phyloP scores from a whole-genome alignment of 345 rosid genomes.

The Hirschfeldia incana region DNA sequence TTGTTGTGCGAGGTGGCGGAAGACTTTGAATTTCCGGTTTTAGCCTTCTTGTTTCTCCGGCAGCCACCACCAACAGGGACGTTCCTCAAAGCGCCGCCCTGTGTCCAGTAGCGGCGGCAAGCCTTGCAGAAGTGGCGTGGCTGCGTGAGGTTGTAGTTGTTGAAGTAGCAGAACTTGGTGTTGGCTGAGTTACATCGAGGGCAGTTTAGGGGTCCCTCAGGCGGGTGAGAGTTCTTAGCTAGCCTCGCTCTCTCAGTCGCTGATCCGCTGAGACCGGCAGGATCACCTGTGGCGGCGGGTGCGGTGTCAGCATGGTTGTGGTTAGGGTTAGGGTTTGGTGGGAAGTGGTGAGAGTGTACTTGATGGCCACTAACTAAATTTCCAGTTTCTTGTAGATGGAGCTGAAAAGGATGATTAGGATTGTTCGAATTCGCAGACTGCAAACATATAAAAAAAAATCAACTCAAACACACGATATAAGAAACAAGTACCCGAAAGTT shows the following conservation, averaged over 20 bases:
- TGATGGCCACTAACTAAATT: slow-evolving; percentile 28
- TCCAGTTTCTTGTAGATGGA: slow-evolving; percentile 38
- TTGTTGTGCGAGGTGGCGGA: slow-evolving; percentile 37
- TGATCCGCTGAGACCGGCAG: slow-evolving; percentile 14
- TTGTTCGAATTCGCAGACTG: slow-evolving; percentile 35
- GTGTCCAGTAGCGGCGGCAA: slow-evolving; percentile 47
- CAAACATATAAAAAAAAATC: slow-evolving; percentile 2
- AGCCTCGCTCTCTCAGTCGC: slow-evolving; percentile 36
- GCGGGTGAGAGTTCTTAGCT: slow-evolving; percentile 35
- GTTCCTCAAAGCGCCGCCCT: slow-evolving; percentile 42
- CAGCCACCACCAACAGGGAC: slow-evolving; percentile 45
- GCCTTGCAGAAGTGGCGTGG: slow-evolving; percentile 46
- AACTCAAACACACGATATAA: slow-evolving; percentile 4
- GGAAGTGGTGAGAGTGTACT: slow-evolving; percentile 33
- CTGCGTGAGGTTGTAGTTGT: slow-evolving; percentile 46
- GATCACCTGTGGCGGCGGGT: slow-evolving; percentile 11
- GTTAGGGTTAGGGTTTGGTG: slow-evolving; percentile 42
- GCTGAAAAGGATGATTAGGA: slow-evolving; percentile 29
- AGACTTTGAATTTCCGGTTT: slow-evolving; percentile 35
- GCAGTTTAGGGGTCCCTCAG: slow-evolving; percentile 37
- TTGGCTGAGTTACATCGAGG: slow-evolving; percentile 43
- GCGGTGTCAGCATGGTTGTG: slow-evolving; percentile 23
- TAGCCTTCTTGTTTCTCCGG: slow-evolving; percentile 41
- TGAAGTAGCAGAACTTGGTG: slow-evolving; percentile 43
- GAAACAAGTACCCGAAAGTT: background rate